Base-by-base conservation (phyloP, 257 asterid genomes). In the Henckelia pumila region DNA sequence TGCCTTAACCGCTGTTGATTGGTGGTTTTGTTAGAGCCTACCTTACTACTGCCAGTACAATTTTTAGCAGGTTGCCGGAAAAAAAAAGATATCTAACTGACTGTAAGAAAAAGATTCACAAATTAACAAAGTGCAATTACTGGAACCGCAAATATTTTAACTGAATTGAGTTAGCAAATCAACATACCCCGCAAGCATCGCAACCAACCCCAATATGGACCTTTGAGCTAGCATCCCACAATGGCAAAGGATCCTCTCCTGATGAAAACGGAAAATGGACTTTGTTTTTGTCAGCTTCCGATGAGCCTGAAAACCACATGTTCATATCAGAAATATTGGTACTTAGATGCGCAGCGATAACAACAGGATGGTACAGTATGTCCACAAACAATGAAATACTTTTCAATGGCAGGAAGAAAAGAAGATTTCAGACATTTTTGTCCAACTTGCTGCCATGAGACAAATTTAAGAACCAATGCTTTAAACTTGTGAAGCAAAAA, bases 151-250 rank as follows among this genome's bases (percentile, higher is more conserved):
- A 59, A 28, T 63, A 55, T 37, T 71, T 17, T 1, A 55, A 56
- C 68, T 50, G 11, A 32, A 35, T 60, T 28, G 11, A 29, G 37
- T 8, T 22, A 61, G 28, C 26, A 58, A 50, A 33, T 58, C 14
- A 75, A 57, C 83, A 44, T 83, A 86, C 92, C 89, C 89, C 92
- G 76, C 92, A 86, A 59, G 69, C 67, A 76, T 86, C 92, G 69
- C 92, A 86, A 55, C 92, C 88, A 66, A 52, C 81, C 61, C 77
- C 73, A 61, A 69, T 20, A 30, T 86, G 92, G 44, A 83, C 75
- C 23, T 62, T 74, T 53, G 76, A 66, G 74, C 56, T 50, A 52
- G 73, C 64, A 65, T 78, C 69, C 83, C 71, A 75, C 81, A 71
- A 72, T 17, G 67, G 66, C 57, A 71, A 68, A 44, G 80, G 73